Evolutionary conservation across 352 stramenopile genomes (phyloP), one percentile per base, ranked within the genome.

Genomic region (Pythium chondricola): DNA sequence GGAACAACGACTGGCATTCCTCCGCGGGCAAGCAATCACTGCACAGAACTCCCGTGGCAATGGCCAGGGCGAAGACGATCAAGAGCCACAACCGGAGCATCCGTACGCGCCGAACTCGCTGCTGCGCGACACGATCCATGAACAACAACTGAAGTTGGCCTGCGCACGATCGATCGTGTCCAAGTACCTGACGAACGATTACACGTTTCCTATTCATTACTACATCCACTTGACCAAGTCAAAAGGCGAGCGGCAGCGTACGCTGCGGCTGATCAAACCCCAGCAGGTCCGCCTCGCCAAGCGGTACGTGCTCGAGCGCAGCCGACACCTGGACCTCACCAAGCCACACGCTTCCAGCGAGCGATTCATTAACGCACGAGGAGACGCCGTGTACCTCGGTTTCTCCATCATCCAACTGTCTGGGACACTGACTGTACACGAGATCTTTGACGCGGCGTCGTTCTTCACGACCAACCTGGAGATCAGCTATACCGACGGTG

Each of bases 211-310:
- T 1, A 41, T 30, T 22, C 52, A 74, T 2, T 67, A 52, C 22
- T 78, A 56, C 54, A 75, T 85, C 29, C 68, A 69, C 52, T 45
- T 85, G 10, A 59, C 55, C 7, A 63, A 39, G 2, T 59, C 73
- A 21, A 62, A 47, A 44, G 24, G 40, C 0, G 50, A 64, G 17
- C 62, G 73, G 0, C 58, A 60, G 7, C 38, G 58, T 30, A 63
- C 44, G 3, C 65, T 85, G 3, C 27, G 51, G 9, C 43, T 41
- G 10, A 21, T 82, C 16, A 70, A 73, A 7, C 50, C 58, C 5
- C 62, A 69, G 32, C 68, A 78, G 37, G 58, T 78, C 6, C 58
- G 43, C 18, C 44, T 74, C 17, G 69, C 73, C 14, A 36, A 32
- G 13, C 61, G 63, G 21, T 63, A 76, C n/a, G 36, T 82, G 24